A percentile compares a stretch with the other conserved stretches of the same genome.
Evolutionary conservation across 2,329 filamentous ascomycete genomes (phyloP).

Genomic region (Verticillium klebahnii): DNA sequence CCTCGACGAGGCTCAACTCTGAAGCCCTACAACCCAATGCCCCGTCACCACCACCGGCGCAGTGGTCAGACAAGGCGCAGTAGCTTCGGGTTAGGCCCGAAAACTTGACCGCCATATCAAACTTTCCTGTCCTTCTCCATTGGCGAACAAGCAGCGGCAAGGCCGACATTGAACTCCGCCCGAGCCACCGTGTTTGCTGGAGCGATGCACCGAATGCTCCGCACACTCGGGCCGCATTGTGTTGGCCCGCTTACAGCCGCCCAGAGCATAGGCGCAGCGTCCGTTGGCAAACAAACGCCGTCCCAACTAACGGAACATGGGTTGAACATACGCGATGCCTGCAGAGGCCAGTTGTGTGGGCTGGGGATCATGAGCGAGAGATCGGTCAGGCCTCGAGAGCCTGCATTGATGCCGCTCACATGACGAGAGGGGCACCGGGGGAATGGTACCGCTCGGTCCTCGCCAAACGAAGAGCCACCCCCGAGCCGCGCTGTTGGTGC

Average conservation of each 20-base stretch:
- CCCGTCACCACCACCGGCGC: not conserved
- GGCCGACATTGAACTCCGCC: not conserved
- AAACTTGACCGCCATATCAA: conserved; percentile 6
- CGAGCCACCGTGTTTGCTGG: not conserved
- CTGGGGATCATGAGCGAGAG: not conserved
- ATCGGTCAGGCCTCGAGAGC: not conserved
- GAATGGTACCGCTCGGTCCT: not conserved
- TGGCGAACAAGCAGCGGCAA: not conserved
- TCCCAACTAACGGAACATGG: not conserved
- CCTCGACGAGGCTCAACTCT: not conserved
- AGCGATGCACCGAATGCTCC: not conserved
- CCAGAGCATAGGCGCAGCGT: not conserved
- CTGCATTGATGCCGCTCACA: conserved; percentile 7
- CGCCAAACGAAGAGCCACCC: not conserved
- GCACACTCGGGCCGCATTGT: not conserved
- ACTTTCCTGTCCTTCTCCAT: not conserved
- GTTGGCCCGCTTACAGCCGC: not conserved
- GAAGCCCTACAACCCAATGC: not conserved
- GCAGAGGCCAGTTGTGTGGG: not conserved
- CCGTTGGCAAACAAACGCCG: not conserved
- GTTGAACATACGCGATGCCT: not conserved
- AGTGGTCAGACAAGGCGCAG: conserved; percentile 1
- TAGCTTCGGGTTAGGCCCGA: not conserved
- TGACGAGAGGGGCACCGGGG: conserved; percentile 1
- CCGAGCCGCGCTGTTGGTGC: not conserved